Base-by-base conservation (phyloP, 805 yeast species). In the Candida saitoana region DNA sequence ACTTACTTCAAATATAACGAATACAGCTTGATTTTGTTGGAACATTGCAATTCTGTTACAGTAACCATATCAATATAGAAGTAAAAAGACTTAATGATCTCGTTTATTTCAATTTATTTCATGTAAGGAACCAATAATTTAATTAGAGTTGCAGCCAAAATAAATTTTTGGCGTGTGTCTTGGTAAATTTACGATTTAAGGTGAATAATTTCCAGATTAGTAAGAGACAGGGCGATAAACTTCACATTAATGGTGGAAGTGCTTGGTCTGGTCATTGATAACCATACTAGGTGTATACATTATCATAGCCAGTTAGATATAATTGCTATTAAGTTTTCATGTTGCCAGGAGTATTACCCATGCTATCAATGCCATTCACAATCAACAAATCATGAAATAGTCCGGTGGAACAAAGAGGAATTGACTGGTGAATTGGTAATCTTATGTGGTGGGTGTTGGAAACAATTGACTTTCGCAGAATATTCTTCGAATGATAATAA, bases 341-440 rank as follows among this genome's bases (percentile, higher is more conserved):
- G 74, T 51, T 69, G 74, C 45, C 47, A 43, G 4, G 37, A 40
- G 12, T 69, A 59, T 43, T 69, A 55, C 45, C 71, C 73, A 2
- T 69, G 74, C 50, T 64, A 51, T 49, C 44, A 65, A 47, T 69
- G 74, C 50, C 74, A 69, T 45, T 46, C 47, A 16, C 53, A 50
- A 24, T 39, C 33, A 22, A 31, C 45, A 5, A 34, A 38, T n/a
- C 60, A 54, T 33, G 39, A 36, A 8, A 29, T 43, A 2, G 36
- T 20, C 15, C 49, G 51, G 31, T 59, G 56, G 54, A 11, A 34
- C 22, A 31, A 14, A 12, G 6, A 6, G 5, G 49, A 48, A 6
- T 36, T 55, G 6, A 29, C 27, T 0, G 12, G 29, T 8, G 53
- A 48, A 14, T 38, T 44, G 30, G 67, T 65, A 25, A 47, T 69